Evolutionary conservation across 352 stramenopile genomes (phyloP), one percentile per base, ranked within the genome.

Genomic region (Bremia lactucae): DNA sequence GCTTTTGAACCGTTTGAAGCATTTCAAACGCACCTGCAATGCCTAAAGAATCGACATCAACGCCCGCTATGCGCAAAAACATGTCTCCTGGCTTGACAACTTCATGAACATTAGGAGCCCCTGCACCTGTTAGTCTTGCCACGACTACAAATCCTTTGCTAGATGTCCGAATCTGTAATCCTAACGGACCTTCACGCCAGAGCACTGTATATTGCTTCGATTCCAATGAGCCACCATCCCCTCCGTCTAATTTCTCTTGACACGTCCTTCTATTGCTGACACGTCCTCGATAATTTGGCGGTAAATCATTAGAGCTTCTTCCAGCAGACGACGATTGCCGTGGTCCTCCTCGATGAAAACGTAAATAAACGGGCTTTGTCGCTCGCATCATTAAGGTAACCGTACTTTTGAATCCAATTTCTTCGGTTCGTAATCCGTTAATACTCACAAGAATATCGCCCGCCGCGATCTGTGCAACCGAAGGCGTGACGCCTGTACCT

Each of bases 111-210:
- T 52, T 55, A 3, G 73, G 65, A 11, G 68, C 55, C 0, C 73
- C 74, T 11, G 68, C 73, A 34, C 74, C 74, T 4, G 79, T 91
- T 22, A 90, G 64, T 18, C 79, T 66, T 5, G 80, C 72, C 23
- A 93, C 71, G 11, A 87, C 65, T n/a, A 90, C 72, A 10, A 58
- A 59, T 4, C 72, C 65, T 33, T 82, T 62, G 29, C 49, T 66
- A 2, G 69, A 81, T 14, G 65, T 70, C 23, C 82, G 86, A 43
- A 93, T 88, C 51, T 89, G 77, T 40, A 93, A 83, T 7, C 80
- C 80, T 4, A 93, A 63, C 3, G 78, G 72, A 0, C 80, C 80
- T 4, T 84, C 70, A 14, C 63, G 54, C 80, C 80, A 93, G 14
- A 85, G 37, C 10, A 93, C 66, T 5, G 70, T 67, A 55, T 90